Evolutionary conservation across 192 early-diverging fungal genomes (phyloP), one percentile per base, ranked within the genome.

Genomic region (Gaertneriomyces sp.): DNA sequence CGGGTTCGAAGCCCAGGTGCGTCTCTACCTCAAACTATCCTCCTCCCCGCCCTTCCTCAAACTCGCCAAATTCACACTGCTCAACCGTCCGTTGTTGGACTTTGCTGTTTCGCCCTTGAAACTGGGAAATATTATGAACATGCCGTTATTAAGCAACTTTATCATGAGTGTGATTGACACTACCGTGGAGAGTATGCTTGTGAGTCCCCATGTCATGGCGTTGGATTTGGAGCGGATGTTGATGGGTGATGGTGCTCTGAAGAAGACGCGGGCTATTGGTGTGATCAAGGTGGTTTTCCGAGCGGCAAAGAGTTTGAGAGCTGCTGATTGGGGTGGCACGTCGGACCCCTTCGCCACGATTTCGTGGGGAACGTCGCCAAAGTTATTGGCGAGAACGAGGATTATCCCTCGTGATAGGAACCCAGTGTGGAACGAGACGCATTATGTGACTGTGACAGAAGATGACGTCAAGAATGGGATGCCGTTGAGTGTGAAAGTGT

Each of bases 341-440:
- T 66, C 64, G 14, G 68, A 69, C 60, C 68, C 68, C n/a, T 69
- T 62, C 68, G 68, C 68, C 1, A 69, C 68, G 9, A 7, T 69
- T 39, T 49, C 49, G 8, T 60, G 61, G 52, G 68, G 68, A 5
- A 61, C 45, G 52, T 60, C 68, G 7, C 17, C 25, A 47, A 60
- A 60, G 6, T 69, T 61, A 51, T 55, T 71, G 14, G 61, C 55
- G 7, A 61, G 63, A 19, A 64, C 69, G 2, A 61, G 69, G 12
- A 60, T 71, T 45, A 64, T 71, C 39, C 58, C 69, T n/a, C 14
- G 46, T 7, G 61, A 63, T 55, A 53, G 52, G 33, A 25, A 64
- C 69, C 69, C 69, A 2, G 47, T 71, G 20, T 71, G 61, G 62
- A 63, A 71, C 63, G 69, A 71, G 42, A 71, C 69, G 12, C 69